These are phyloP conservation scores for Phytophthora idaei DNA, from an alignment of 352 stramenopile genomes.

Conservation along the genomic window DNA sequence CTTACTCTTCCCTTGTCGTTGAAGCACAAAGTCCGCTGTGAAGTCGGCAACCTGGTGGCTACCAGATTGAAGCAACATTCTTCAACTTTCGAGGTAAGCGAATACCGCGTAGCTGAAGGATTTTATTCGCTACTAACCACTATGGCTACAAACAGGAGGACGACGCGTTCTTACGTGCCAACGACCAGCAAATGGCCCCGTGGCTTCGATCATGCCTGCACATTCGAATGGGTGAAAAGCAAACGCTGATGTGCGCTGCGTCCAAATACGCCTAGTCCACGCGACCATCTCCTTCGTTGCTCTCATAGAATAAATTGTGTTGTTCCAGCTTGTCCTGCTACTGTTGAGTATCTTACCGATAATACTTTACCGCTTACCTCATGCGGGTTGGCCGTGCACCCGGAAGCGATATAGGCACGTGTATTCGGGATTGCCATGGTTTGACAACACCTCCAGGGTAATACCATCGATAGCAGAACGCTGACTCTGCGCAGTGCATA, in stretches of 20 bases:
- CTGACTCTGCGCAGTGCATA: slow-evolving; percentile 37
- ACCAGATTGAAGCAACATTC: slow-evolving; percentile 32
- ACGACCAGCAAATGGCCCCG: slow-evolving; percentile 54
- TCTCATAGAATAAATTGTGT: slow-evolving; percentile 38
- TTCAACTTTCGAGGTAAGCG: slow-evolving; percentile 41
- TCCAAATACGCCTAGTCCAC: slow-evolving; percentile 23
- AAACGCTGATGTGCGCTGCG: slow-evolving; percentile 28
- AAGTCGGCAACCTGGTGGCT: slow-evolving; percentile 28
- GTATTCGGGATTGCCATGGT: slow-evolving; percentile 86
- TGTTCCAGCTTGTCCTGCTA: slow-evolving; percentile 13
- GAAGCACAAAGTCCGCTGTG: slow-evolving; percentile 28
- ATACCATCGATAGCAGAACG: slow-evolving; percentile 66
- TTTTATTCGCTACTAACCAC: slow-evolving; percentile 1
- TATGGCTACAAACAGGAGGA: slow-evolving; percentile 47
- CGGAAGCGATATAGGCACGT: slow-evolving; percentile 92
- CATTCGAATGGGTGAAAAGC: slow-evolving; percentile 74
- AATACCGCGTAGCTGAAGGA: background rate
- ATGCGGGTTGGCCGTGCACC: slow-evolving; percentile 67
- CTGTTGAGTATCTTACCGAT: slow-evolving; percentile 11
- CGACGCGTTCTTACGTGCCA: slow-evolving; percentile 46
- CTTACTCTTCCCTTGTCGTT: slow-evolving; percentile 42
- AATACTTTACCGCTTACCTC: slow-evolving; percentile 3
- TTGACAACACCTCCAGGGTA: slow-evolving; percentile 78
- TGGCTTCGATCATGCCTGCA: slow-evolving; percentile 74
- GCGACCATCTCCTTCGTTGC: background rate